Evolutionary conservation across 2,329 filamentous ascomycete species (phyloP).

Genomic region (Chrysoporthe puriensis): DNA sequence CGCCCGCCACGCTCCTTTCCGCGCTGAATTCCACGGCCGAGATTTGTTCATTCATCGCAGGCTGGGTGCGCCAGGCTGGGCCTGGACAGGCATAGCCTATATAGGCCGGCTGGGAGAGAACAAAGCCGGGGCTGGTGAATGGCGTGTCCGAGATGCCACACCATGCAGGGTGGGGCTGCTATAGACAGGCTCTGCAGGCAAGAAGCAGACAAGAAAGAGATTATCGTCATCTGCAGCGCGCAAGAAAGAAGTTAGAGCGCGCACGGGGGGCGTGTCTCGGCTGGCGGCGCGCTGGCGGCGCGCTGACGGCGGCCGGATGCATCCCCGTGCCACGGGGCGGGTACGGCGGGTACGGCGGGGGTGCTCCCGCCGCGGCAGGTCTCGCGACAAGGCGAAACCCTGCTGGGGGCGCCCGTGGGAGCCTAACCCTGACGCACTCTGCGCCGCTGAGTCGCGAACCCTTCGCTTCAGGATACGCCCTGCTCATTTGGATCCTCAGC

Average conservation of each 20-base stretch:
- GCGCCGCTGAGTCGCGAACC: slow-evolving; percentile 5
- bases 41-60: too few relatives aligned
- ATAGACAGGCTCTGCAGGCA: background rate
- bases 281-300: background rate
- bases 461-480: slow-evolving; percentile 21
- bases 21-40: too few relatives aligned
- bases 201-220: background rate
- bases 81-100: too few relatives aligned
- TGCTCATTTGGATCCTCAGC: slow-evolving; percentile 20
- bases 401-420: background rate
- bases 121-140: too few relatives aligned
- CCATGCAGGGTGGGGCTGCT: too few relatives aligned
- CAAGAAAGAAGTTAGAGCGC: too few relatives aligned
- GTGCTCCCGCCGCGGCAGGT: background rate
- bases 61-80: too few relatives aligned
- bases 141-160: too few relatives aligned
- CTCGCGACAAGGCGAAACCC: background rate
- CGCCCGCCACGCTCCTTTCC: too few relatives aligned
- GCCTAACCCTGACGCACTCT: background rate
- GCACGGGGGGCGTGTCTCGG: background rate
- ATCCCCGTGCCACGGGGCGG: background rate
- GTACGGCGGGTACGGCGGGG: background rate
- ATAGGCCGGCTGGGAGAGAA: too few relatives aligned
- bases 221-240: too few relatives aligned
- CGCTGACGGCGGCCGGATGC: background rate